These are phyloP conservation scores for Geotrichum klebahnii DNA, from an alignment of 1,139 yeast species.

Conservation along the genomic window DNA sequence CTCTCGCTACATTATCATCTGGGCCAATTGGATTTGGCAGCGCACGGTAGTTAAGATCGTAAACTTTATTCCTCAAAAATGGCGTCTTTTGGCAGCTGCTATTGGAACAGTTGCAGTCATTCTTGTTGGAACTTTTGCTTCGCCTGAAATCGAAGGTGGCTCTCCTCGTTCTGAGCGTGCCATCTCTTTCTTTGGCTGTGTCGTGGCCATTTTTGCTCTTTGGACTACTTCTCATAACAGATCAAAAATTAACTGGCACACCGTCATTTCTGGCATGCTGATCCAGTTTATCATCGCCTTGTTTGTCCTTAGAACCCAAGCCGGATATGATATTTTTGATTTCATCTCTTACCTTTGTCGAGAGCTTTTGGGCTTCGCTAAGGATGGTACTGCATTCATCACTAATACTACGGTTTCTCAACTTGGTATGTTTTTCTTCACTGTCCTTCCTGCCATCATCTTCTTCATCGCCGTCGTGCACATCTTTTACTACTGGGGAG, in stretches of 20 bases:
- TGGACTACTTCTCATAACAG: constrained; percentile 50
- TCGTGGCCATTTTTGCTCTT: constrained; percentile 49
- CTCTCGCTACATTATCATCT: constrained; percentile 38
- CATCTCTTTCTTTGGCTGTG: constrained; percentile 55
- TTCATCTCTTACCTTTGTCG: constrained; percentile 60
- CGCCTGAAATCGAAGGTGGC: constrained; percentile 28
- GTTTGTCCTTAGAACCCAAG: constrained; percentile 57
- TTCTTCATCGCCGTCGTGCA: constrained; percentile 64
- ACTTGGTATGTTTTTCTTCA: constrained; percentile 47
- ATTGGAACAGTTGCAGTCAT: constrained; percentile 45
- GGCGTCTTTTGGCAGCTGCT: constrained; percentile 47
- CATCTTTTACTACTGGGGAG: constrained; percentile 58
- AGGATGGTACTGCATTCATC: constrained; percentile 60
- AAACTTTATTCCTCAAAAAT: constrained; percentile 41
- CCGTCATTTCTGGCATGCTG: constrained; percentile 59
- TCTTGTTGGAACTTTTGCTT: constrained; percentile 51
- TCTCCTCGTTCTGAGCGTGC: constrained; percentile 51
- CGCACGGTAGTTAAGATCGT: constrained; percentile 42
- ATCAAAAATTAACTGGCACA: constrained; percentile 52
- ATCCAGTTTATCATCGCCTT: constrained; percentile 61
- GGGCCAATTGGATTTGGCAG: constrained; percentile 44
- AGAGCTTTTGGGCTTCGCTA: constrained; percentile 57
- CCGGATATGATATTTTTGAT: constrained; percentile 62
- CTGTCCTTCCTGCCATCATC: constrained; percentile 59
- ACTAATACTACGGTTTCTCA: constrained; percentile 33